Conservation (phyloP, 2,329 filamentous ascomycete genomes). For the Pyrenochaeta sp. region DNA sequence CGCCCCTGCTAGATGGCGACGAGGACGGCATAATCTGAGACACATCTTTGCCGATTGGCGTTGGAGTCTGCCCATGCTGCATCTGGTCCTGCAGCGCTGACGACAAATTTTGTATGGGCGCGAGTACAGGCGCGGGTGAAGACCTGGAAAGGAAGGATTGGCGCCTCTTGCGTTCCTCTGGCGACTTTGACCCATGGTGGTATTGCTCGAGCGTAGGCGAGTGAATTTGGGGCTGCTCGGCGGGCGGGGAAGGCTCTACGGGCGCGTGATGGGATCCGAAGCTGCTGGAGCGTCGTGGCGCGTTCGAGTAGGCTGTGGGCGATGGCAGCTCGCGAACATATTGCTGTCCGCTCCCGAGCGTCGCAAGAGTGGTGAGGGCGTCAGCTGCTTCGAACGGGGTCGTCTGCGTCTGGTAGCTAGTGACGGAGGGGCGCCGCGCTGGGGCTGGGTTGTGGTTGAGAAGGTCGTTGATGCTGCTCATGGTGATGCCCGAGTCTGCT, state of each 20-base stretch:
- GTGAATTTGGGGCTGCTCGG: slow-evolving; percentile 42
- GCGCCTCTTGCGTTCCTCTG: slow-evolving; percentile 52
- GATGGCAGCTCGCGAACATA: slow-evolving; percentile 41
- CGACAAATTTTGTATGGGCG: slow-evolving; percentile 51
- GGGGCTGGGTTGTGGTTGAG: slow-evolving; percentile 44
- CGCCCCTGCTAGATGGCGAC: slow-evolving; percentile 18
- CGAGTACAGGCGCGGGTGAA: slow-evolving; percentile 48
- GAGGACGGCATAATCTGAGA: slow-evolving; percentile 34
- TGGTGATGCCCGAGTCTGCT: slow-evolving; percentile 17
- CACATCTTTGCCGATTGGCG: slow-evolving; percentile 33
- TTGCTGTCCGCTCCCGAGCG: slow-evolving; percentile 43
- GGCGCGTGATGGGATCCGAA: slow-evolving; percentile 44
- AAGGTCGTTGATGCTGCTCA: slow-evolving; percentile 48
- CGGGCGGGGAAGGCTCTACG: slow-evolving; percentile 52
- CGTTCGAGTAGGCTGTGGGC: slow-evolving; percentile 37
- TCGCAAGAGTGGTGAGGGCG: slow-evolving; percentile 49
- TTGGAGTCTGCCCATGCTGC: slow-evolving; percentile 17
- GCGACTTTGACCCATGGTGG: slow-evolving; percentile 56
- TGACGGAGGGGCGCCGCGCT: slow-evolving; percentile 21
- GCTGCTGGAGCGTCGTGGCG: slow-evolving; percentile 46
- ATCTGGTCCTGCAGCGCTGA: slow-evolving; percentile 30
- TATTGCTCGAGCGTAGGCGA: slow-evolving; percentile 59
- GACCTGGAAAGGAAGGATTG: slow-evolving; percentile 45
- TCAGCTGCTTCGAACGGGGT: slow-evolving; percentile 52
- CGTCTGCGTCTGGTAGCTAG: slow-evolving; percentile 18